Percentiles rank a stretch among this genome's conserved stretches.
phyloP scores from a whole-genome alignment of 257 asterid genomes.

The Solanum sparsipilum region DNA sequence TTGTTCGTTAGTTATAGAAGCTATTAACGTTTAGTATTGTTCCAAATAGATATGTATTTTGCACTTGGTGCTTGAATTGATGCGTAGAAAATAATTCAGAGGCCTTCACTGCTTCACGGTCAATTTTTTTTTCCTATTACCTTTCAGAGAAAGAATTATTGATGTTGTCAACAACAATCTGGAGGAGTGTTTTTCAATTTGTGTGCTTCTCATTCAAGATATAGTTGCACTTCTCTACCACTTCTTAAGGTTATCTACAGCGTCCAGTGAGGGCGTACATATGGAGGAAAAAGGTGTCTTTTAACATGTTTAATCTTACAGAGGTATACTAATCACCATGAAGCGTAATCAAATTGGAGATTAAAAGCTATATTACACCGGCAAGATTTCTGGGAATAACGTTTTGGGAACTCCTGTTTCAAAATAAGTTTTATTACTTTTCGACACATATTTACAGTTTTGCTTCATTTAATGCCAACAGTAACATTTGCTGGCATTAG shows the following conservation, averaged over 20 bases:
- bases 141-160: not conserved
- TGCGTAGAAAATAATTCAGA: not conserved
- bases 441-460: not conserved
- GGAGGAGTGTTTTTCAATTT: not conserved
- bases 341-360: not conserved
- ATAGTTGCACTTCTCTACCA: not conserved
- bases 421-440: not conserved
- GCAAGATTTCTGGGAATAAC: not conserved
- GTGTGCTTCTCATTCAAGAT: not conserved
- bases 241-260: not conserved
- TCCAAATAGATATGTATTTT: not conserved
- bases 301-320: not conserved
- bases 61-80: not conserved
- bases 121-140: not conserved
- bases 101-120: not conserved
- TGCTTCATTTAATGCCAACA: not conserved
- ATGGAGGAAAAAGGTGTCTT: not conserved
- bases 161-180: not conserved
- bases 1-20: not conserved
- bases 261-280: not conserved
- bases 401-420: not conserved
- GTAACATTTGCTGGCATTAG: not conserved
- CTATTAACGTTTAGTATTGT: not conserved
- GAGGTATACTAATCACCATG: not conserved
- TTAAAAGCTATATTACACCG: not conserved